phyloP scores from a whole-genome alignment of 371 early-diverging fungal species.

The Mucor lusitanicus region DNA sequence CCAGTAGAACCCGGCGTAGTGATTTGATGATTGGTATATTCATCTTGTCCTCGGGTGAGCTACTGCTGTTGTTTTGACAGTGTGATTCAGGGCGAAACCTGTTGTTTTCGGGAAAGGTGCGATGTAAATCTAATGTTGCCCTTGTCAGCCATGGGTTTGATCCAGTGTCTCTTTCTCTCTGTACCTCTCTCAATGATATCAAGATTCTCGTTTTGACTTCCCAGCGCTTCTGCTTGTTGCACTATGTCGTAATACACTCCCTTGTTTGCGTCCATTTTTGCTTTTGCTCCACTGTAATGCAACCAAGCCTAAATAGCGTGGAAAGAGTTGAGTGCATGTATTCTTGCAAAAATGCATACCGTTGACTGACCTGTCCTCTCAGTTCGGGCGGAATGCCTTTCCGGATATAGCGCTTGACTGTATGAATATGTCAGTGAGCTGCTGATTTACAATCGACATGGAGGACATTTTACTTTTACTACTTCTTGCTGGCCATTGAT shows the following conservation, averaged over 20 bases:
- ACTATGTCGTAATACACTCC: slow-evolving; percentile 63
- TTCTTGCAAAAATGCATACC: background rate
- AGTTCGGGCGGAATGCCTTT: slow-evolving; percentile 84
- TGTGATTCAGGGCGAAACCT: slow-evolving; percentile 44
- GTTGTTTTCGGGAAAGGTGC: slow-evolving; percentile 81
- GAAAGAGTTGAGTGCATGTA: background rate
- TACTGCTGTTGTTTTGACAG: slow-evolving; percentile 4
- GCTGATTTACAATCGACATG: background rate
- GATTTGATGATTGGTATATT: slow-evolving; percentile 65
- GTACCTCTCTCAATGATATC: slow-evolving; percentile 74
- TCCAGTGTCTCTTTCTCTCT: background rate
- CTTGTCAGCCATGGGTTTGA: background rate
- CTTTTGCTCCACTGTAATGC: slow-evolving; percentile 80
- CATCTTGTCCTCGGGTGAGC: slow-evolving; percentile 33
- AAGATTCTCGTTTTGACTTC: slow-evolving; percentile 63
- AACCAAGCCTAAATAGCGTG: slow-evolving; percentile 68
- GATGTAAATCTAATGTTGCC: slow-evolving; percentile 64
- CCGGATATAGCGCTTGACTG: slow-evolving; percentile 80
- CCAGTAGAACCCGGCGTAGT: slow-evolving; percentile 68
- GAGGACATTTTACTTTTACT: slow-evolving; percentile 54
- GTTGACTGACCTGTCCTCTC: slow-evolving; percentile 62
- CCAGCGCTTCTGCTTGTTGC: slow-evolving; percentile 53
- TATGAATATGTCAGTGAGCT: background rate
- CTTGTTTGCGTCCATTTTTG: slow-evolving; percentile 59
- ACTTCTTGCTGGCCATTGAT: slow-evolving; percentile 56